These are phyloP conservation scores for Ilex aquifolium DNA, from an alignment of 257 asterid species.

Conservation along the genomic window DNA sequence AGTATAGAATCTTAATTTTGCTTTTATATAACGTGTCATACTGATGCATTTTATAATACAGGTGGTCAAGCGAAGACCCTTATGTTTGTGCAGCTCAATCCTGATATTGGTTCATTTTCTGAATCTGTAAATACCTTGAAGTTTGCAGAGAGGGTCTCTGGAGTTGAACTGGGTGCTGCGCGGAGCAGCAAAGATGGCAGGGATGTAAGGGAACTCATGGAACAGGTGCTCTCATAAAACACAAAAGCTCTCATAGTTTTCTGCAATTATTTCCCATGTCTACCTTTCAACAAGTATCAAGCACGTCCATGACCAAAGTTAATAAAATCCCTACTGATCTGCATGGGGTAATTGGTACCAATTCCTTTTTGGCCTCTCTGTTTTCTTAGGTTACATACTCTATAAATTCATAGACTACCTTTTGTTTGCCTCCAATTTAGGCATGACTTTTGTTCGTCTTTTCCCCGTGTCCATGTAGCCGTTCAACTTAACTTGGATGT, in stretches of 20 bases:
- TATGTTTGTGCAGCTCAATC: conserved; percentile 97
- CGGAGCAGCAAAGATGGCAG: conserved; percentile 82
- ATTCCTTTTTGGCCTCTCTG: too few species aligned
- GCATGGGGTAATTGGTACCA: too few species aligned
- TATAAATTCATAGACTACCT: too few species aligned
- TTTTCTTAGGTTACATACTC: too few species aligned
- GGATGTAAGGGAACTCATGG: conserved; percentile 84
- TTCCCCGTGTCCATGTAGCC: too few species aligned
- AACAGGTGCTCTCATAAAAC: conserved; percentile 46
- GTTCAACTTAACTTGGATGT: too few species aligned
- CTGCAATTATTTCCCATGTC: not conserved
- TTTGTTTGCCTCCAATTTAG: too few species aligned
- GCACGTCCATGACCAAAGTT: too few species aligned
- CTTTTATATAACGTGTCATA: not conserved
- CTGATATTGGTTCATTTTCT: conserved; percentile 55
- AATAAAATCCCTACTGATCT: too few species aligned
- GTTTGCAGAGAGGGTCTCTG: conserved; percentile 94
- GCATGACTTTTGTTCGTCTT: too few species aligned
- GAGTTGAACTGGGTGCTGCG: conserved; percentile 97
- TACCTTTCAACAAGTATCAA: too few species aligned
- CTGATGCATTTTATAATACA: conserved; percentile 10
- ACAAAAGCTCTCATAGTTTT: not conserved
- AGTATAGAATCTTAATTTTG: not conserved
- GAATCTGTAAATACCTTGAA: conserved; percentile 78
- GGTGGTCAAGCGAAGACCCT: conserved; percentile 97